phyloP scores from a whole-genome alignment of 331 rosid species.

The Erythrophleum ivorense region DNA sequence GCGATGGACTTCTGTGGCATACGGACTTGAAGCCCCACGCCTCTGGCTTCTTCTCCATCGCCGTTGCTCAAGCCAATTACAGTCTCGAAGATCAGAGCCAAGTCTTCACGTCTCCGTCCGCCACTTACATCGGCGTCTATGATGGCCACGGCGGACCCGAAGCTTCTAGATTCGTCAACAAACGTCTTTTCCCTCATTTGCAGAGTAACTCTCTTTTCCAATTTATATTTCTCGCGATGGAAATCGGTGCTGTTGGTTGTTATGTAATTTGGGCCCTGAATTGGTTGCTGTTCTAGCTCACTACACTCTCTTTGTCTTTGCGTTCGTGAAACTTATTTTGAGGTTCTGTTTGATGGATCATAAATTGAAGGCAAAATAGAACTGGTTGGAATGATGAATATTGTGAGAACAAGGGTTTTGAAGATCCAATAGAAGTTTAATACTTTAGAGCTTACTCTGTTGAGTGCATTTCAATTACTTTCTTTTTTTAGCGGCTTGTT shows the following conservation, averaged over 20 bases:
- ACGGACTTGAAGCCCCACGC: slow-evolving; percentile 69
- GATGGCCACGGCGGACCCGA: slow-evolving; percentile 90
- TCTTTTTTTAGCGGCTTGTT: background rate
- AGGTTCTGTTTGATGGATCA: background rate
- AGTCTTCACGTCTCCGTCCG: slow-evolving; percentile 67
- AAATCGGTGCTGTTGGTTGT: background rate
- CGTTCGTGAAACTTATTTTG: background rate
- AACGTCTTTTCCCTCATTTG: slow-evolving; percentile 58
- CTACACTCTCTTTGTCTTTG: background rate
- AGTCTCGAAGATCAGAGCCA: slow-evolving; percentile 81
- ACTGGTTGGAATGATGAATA: background rate
- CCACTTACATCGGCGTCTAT: slow-evolving; percentile 71
- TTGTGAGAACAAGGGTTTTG: background rate
- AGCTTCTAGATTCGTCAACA: slow-evolving; percentile 76
- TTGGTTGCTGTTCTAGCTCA: background rate
- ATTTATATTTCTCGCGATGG: background rate
- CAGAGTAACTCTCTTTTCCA: slow-evolving; percentile 45
- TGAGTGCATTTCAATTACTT: background rate
- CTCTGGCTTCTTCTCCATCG: slow-evolving; percentile 76
- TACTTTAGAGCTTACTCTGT: background rate
- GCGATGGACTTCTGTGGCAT: slow-evolving; percentile 72
- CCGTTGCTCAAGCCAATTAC: slow-evolving; percentile 76
- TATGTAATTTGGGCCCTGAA: background rate
- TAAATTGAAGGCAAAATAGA: background rate
- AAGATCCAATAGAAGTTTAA: background rate